Conservation (phyloP, 345 rosid species). For the Carallia pectinifolia region DNA sequence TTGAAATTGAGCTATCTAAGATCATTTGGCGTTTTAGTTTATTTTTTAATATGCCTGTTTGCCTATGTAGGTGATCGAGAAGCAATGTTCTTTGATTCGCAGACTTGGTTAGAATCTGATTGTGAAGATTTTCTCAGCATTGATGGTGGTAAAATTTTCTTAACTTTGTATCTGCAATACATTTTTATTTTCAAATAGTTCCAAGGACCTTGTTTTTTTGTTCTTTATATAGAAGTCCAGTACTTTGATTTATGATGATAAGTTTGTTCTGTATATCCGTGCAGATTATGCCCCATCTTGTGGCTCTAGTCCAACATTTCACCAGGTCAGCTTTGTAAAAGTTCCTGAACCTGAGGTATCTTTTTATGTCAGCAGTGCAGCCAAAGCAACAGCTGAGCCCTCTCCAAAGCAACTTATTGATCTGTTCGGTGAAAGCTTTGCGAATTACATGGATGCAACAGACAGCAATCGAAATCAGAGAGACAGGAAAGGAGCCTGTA, state of each 20-base stretch:
- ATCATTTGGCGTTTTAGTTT: too few species aligned
- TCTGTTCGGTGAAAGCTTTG: slow-evolving; percentile 50
- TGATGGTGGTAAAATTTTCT: too few species aligned
- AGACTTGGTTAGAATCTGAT: slow-evolving; percentile 61
- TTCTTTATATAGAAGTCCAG: neutral
- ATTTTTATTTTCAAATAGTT: neutral
- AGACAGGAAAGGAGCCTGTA: slow-evolving; percentile 11
- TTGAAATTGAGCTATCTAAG: too few species aligned
- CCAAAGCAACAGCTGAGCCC: slow-evolving; percentile 20
- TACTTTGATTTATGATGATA: neutral
- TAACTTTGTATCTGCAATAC: neutral
- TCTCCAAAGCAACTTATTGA: slow-evolving; percentile 54
- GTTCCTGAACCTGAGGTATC: slow-evolving; percentile 24
- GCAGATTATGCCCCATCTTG: slow-evolving; percentile 43
- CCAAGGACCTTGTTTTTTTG: neutral
- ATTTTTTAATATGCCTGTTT: too few species aligned
- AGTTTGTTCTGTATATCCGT: neutral
- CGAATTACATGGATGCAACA: neutral
- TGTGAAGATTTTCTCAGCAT: slow-evolving; percentile 63
- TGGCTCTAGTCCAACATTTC: slow-evolving; percentile 39
- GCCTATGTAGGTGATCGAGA: slow-evolving; percentile 37
- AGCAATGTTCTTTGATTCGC: slow-evolving; percentile 56
- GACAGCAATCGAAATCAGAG: slow-evolving; percentile 18
- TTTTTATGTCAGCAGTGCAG: neutral
- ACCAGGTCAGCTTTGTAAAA: slow-evolving; percentile 26